Evolutionary conservation across 805 yeast species (phyloP).

Genomic region (Saturnispora hagleri): DNA sequence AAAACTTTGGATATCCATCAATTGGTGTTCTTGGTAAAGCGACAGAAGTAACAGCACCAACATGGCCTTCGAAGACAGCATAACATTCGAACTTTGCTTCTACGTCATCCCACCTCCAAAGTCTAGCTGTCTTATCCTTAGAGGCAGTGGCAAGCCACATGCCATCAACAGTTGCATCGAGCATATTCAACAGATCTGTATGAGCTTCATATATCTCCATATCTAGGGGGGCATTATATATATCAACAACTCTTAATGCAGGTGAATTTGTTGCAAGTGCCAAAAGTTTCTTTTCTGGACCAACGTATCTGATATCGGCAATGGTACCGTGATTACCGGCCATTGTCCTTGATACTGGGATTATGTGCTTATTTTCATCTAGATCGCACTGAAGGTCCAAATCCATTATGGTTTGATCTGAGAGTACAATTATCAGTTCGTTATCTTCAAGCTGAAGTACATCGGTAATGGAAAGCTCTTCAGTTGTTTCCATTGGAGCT

Average conservation of each 20-base stretch:
- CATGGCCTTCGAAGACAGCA: slow-evolving; percentile 76
- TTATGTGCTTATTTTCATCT: slow-evolving; percentile 20
- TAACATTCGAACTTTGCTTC: slow-evolving; percentile 33
- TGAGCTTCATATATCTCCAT: slow-evolving; percentile 71
- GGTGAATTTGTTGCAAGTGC: slow-evolving; percentile 95
- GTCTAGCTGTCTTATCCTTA: slow-evolving; percentile 75
- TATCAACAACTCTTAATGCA: slow-evolving; percentile 65
- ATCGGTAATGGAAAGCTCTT: slow-evolving; percentile 65
- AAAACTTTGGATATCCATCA: slow-evolving; percentile 46
- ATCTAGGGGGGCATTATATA: slow-evolving; percentile 46
- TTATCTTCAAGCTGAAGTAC: slow-evolving; percentile 29
- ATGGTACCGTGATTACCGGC: slow-evolving; percentile 96
- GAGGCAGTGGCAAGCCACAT: slow-evolving; percentile 87
- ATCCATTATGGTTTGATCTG: slow-evolving; percentile 71
- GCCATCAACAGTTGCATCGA: slow-evolving; percentile 76
- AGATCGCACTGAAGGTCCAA: slow-evolving; percentile 20
- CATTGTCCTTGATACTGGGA: slow-evolving; percentile 45
- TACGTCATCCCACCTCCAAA: slow-evolving; percentile 62
- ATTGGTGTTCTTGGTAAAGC: slow-evolving; percentile 52
- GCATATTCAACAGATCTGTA: slow-evolving; percentile 68
- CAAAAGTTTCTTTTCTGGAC: slow-evolving; percentile 46
- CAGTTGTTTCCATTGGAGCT: slow-evolving; percentile 48
- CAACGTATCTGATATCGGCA: slow-evolving; percentile 77
- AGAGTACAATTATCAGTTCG: slow-evolving; percentile 45
- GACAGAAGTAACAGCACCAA: slow-evolving; percentile 77